phyloP scores from a whole-genome alignment of 129 eudicot genomes.

The Ambrosia artemisiifolia region DNA sequence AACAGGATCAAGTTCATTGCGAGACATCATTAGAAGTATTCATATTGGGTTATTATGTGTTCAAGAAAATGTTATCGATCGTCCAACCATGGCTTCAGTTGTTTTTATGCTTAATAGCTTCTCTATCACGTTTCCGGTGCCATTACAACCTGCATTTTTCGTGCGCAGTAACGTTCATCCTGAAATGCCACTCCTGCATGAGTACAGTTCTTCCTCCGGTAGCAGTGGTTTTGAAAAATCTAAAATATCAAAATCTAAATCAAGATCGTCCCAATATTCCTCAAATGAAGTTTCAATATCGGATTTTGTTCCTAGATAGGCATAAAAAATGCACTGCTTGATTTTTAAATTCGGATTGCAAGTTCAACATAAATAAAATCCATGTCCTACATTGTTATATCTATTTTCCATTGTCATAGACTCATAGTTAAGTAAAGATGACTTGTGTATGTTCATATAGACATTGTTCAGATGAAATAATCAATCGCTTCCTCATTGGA shows the following conservation, averaged over 20 bases:
- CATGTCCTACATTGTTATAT: too few species aligned
- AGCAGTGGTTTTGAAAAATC: neutral
- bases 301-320: too few species aligned
- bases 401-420: too few species aligned
- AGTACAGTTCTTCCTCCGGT: neutral
- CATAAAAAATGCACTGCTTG: too few species aligned
- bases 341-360: too few species aligned
- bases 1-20: neutral
- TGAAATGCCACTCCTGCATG: slow-evolving; percentile 1
- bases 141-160: slow-evolving; percentile 14
- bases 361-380: too few species aligned
- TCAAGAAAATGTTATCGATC: slow-evolving; percentile 2
- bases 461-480: too few species aligned
- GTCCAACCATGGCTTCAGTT: slow-evolving; percentile 12
- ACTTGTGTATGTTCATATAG: too few species aligned
- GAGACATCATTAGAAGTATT: slow-evolving; percentile 12
- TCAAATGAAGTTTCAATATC: too few species aligned
- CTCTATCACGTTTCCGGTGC: neutral
- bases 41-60: slow-evolving; percentile 16
- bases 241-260: slow-evolving; percentile 3
- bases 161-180: neutral
- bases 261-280: neutral
- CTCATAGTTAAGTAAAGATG: too few species aligned
- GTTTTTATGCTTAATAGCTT: slow-evolving; percentile 10
- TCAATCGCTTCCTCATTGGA: too few species aligned